phyloP scores from a whole-genome alignment of 176 grass and related monocot genomes.

The Ensete ventricosum region DNA sequence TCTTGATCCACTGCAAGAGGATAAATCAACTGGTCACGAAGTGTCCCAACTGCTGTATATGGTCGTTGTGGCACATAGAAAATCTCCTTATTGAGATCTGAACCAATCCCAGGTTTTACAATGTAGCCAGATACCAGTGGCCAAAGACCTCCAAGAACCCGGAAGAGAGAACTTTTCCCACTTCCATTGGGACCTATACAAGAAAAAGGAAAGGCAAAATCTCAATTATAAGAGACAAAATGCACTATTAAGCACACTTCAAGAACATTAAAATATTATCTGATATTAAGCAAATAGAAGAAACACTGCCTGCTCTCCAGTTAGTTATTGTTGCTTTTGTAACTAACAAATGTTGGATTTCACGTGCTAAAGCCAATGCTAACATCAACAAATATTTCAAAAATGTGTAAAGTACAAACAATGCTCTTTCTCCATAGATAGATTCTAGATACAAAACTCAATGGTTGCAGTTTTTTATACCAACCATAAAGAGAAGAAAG shows the following conservation, averaged over 20 bases:
- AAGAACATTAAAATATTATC: neutral
- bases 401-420: too few species aligned
- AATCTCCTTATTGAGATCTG: slow-evolving; percentile 98
- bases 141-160: slow-evolving; percentile 96
- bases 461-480: too few species aligned
- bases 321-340: neutral
- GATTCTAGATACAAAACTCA: too few species aligned
- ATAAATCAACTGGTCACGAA: slow-evolving; percentile 96
- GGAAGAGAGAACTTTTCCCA: slow-evolving; percentile 97
- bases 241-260: neutral
- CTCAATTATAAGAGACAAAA: neutral
- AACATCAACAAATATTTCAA: too few species aligned
- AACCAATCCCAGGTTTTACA: slow-evolving; percentile 97
- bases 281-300: too few species aligned
- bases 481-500: too few species aligned
- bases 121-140: slow-evolving; percentile 91
- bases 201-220: slow-evolving; percentile 1
- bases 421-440: too few species aligned
- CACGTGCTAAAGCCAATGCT: too few species aligned
- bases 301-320: neutral
- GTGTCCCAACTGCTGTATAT: slow-evolving; percentile 98
- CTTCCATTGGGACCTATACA: slow-evolving; percentile 88
- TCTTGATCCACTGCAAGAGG: slow-evolving; percentile 81
- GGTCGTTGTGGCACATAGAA: slow-evolving; percentile 99
- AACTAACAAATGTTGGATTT: too few species aligned